A percentile compares a stretch with the other conserved stretches of the same genome.
These are phyloP conservation scores for Beauveria rudraprayagi DNA, from an alignment of 2,329 filamentous ascomycete species.

Conservation along the genomic window DNA sequence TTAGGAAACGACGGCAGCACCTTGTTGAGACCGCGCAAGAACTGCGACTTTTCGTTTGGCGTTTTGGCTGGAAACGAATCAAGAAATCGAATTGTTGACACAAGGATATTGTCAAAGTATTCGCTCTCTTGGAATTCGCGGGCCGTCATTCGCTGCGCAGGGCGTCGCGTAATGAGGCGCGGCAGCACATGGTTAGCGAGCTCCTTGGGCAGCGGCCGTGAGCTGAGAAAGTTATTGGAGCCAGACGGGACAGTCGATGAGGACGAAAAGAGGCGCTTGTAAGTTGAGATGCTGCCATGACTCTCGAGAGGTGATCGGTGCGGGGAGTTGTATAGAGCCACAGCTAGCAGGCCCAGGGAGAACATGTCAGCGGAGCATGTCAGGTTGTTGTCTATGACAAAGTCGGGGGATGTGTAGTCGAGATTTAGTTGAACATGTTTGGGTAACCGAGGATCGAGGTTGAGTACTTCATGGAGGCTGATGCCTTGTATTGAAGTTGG, in stretches of 20 bases:
- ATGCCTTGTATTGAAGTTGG: slow-evolving; percentile 71
- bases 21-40: slow-evolving; percentile 79
- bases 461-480: slow-evolving; percentile 73
- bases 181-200: slow-evolving; percentile 70
- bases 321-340: slow-evolving; percentile 91
- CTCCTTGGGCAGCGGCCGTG: slow-evolving; percentile 70
- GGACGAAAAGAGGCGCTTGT: slow-evolving; percentile 75
- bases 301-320: slow-evolving; percentile 80
- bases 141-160: slow-evolving; percentile 79
- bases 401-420: slow-evolving; percentile 91
- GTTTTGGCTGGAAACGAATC: slow-evolving; percentile 90
- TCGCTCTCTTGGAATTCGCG: slow-evolving; percentile 89
- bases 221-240: slow-evolving; percentile 77
- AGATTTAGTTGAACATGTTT: slow-evolving; percentile 78
- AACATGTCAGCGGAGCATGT: slow-evolving; percentile 86
- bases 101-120: slow-evolving; percentile 94
- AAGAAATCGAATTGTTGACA: slow-evolving; percentile 92
- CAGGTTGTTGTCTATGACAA: slow-evolving; percentile 83
- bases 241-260: slow-evolving; percentile 70
- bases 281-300: slow-evolving; percentile 71
- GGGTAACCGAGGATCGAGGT: slow-evolving; percentile 78
- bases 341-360: slow-evolving; percentile 78
- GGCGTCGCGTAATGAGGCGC: slow-evolving; percentile 75
- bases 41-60: slow-evolving; percentile 79
- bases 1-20: slow-evolving; percentile 89